Evolutionary conservation across 1,284 basidiomycete species (phyloP), one percentile per base, ranked within the genome.

Genomic region (Prillingera fragicola): DNA sequence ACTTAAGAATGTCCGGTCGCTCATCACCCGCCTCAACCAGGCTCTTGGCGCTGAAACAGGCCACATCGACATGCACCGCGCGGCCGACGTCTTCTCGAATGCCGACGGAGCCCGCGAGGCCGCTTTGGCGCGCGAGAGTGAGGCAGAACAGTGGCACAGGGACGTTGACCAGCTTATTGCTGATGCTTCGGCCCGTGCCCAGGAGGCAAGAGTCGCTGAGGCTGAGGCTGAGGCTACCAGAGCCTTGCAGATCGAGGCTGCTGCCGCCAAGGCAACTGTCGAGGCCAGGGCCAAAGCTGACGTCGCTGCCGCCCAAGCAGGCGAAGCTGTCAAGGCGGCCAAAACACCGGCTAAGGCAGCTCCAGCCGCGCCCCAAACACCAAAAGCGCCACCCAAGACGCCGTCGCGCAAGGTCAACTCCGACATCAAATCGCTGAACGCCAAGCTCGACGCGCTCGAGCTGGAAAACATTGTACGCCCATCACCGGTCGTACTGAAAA

Each of bases 391-490:
- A n/a, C n/a, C n/a, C n/a, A n/a, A n/a, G n/a, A n/a, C n/a, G n/a
- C n/a, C n/a, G n/a, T n/a, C n/a, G n/a, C n/a, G n/a, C n/a, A n/a
- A n/a, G n/a, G n/a, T n/a, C n/a, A n/a, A 35, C 28, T n/a, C 26
- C 8, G 19, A 34, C 17, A 33, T 41, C 23, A 7, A 38, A 3
- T 48, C 56, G 3, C 40, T 65, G 2, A 53, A 51, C 40, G 34
- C 43, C 10, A 43, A 55, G 4, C 54, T 67, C 13, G 50, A 57
- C 19, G 39, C 52, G 5, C 42, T 61, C 32, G 56, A 60, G 29
- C 43, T 50, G n/a, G 45, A 49, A 10, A 35, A 35, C 1, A 39
- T 56, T 5, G 28, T 37, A 7, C 42, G 46, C 35, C 50, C 54
- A 2, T 41, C 48, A 8, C 39, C 48, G 1, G 15, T 37, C 12